These are phyloP conservation scores for Lepraria neglecta DNA, from an alignment of 495 filamentous ascomycete genomes.

Conservation along the genomic window DNA sequence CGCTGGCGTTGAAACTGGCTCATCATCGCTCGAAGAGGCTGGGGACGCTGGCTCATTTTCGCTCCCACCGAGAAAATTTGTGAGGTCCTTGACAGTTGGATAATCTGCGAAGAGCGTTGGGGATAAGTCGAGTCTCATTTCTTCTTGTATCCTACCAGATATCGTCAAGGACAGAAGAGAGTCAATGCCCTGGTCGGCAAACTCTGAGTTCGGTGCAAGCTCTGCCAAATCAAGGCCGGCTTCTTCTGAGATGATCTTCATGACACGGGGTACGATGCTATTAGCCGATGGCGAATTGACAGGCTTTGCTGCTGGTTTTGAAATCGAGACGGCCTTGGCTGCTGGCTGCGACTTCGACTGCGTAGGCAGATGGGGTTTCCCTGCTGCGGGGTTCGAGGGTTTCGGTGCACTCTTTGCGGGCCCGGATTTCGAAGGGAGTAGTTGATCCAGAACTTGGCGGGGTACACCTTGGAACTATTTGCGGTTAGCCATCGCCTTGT, in stretches of 20 bases:
- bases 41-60: not conserved
- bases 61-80: constrained; percentile 12
- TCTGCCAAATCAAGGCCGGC: constrained; percentile 39
- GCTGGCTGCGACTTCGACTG: not conserved
- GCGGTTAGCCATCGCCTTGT: not conserved
- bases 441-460: constrained; percentile 8
- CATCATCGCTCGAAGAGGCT: not conserved
- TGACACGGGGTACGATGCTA: not conserved
- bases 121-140: constrained; percentile 33
- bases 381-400: not conserved
- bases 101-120: constrained; percentile 38
- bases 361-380: not conserved
- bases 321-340: not conserved
- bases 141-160: constrained; percentile 33
- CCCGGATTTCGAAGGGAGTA: not conserved
- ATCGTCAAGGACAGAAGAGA: constrained; percentile 45
- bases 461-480: constrained; percentile 24
- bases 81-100: constrained; percentile 38
- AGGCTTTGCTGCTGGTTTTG: constrained; percentile 3
- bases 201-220: constrained; percentile 30
- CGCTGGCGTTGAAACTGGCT: not conserved
- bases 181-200: constrained; percentile 43
- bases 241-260: constrained; percentile 35
- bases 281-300: constrained; percentile 33
- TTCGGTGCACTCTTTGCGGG: not conserved